Evolutionary conservation across 805 yeast genomes (phyloP).

Genomic region (Candida parachauliodes): DNA sequence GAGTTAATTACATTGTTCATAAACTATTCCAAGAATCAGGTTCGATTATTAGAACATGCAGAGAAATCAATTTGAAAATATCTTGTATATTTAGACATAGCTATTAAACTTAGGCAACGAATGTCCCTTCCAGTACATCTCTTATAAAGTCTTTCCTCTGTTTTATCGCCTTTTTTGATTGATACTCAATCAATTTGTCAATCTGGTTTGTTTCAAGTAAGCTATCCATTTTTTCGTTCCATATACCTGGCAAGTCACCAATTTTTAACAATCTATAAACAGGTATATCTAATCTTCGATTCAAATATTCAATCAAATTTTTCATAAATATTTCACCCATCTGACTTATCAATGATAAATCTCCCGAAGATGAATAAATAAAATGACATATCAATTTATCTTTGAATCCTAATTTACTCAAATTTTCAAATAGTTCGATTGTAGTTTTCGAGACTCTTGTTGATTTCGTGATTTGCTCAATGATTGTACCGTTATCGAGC

Average conservation of each 20-base stretch:
- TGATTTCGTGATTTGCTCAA: conserved; percentile 3
- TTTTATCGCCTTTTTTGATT: neutral
- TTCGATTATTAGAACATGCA: no score
- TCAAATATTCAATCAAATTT: conserved; percentile 9
- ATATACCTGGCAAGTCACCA: conserved; percentile 12
- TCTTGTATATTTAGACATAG: no score
- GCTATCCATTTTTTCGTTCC: conserved; percentile 13
- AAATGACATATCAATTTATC: conserved; percentile 17
- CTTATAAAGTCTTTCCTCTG: conserved; percentile 4
- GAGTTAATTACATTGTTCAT: no score
- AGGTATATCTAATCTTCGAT: conserved; percentile 4
- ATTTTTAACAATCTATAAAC: conserved; percentile 9
- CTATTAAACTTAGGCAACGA: no score
- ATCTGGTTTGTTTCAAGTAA: conserved; percentile 7
- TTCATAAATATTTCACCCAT: conserved; percentile 7
- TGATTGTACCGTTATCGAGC: neutral
- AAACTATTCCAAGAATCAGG: no score
- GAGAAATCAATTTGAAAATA: no score
- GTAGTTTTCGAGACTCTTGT: neutral
- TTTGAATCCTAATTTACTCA: conserved; percentile 17
- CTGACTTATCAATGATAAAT: conserved; percentile 9
- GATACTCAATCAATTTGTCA: conserved; percentile 4
- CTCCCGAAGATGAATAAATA: conserved; percentile 14
- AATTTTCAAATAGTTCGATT: conserved; percentile 2
- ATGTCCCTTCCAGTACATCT: no score